These are phyloP conservation scores for Brassica balearica DNA, from an alignment of 441 rosid species.

Conservation along the genomic window DNA sequence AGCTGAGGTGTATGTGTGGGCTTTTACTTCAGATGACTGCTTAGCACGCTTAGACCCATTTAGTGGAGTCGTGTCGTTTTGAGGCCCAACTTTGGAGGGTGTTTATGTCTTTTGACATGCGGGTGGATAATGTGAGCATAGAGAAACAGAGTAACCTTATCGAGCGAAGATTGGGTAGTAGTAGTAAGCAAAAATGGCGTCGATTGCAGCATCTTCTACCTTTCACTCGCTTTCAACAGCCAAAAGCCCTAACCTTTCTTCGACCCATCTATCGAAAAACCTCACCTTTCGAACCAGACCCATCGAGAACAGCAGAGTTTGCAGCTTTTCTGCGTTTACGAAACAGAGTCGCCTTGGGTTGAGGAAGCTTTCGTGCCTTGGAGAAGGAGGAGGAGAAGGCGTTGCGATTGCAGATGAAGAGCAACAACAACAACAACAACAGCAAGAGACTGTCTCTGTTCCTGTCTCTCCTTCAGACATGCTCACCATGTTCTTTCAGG, in stretches of 20 bases:
- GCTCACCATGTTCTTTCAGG: conserved; percentile 91
- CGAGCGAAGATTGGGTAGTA: conserved; percentile 9
- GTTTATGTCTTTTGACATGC: conserved; percentile 18
- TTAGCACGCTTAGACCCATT: neutral
- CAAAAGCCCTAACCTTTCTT: conserved; percentile 32
- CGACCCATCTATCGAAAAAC: conserved; percentile 37
- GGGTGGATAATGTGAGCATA: conserved; percentile 39
- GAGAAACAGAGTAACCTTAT: neutral
- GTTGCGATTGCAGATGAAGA: conserved; percentile 49
- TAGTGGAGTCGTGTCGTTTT: neutral
- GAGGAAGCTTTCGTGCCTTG: conserved; percentile 53
- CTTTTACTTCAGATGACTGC: neutral
- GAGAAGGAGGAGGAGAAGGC: conserved; percentile 52
- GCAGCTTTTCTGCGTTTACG: conserved; percentile 36
- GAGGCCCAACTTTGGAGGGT: neutral
- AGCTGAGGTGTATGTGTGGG: neutral
- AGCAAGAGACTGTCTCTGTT: conserved; percentile 71
- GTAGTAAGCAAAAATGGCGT: conserved; percentile 50
- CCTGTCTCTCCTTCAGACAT: conserved; percentile 94
- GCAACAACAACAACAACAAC: conserved; percentile 46
- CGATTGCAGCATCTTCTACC: conserved; percentile 54
- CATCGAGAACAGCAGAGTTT: conserved; percentile 22
- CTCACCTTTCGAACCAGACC: conserved; percentile 47
- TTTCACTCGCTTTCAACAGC: conserved; percentile 40
- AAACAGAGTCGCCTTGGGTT: conserved; percentile 29